Base-by-base conservation (phyloP, 768 basidiomycete species). In the Xerocomus brunneocitrinus region DNA sequence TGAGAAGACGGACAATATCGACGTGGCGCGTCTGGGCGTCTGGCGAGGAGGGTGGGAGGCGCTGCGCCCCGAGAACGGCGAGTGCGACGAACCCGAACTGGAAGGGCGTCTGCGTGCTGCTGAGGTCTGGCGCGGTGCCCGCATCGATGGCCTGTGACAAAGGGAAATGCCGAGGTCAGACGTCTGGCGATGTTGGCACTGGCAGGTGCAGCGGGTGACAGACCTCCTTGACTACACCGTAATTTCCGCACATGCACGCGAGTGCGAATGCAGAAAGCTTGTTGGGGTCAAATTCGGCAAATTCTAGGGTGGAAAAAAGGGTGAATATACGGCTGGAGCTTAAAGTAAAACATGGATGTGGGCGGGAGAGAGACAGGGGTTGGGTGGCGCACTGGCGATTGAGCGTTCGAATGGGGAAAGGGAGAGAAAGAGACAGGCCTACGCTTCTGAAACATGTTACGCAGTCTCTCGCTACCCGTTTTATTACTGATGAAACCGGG, bases 1-100 rank as follows among this genome's bases (percentile, higher is more conserved):
- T 65, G 24, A 84, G 73, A 45, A 68, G 72, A 35, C 65, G 60
- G 48, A 82, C 66, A 13, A 71, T 64, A 5, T 73, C 75, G 16
- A 61, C 38, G 53, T 76, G 69, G 42, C 64, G 58, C 35, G 65
- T 49, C 3, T 52, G 55, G 16, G 2, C 16, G 14, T 47, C 58
- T 2, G 58, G 55, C 5, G 64, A 39, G 5, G 36, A 13, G 19
- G 59, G 47, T 4, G 16, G 19, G 38, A 76, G 56, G 3, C 74
- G 69, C 52, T 76, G 73, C 0, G 77, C 72, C 3, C 79, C 80
- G 1, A 70, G 60, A 43, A 77, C 64, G 38, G 71, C 48, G 5
- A 78, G 53, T 0, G 75, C 56, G 5, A 75, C 69, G 50, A 78
- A 80, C 1, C 79, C 73, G 7, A 73, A 68, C 43, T 71, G 60